Base-by-base conservation (phyloP, 2,329 filamentous ascomycete species). In the Colletotrichum sojae region DNA sequence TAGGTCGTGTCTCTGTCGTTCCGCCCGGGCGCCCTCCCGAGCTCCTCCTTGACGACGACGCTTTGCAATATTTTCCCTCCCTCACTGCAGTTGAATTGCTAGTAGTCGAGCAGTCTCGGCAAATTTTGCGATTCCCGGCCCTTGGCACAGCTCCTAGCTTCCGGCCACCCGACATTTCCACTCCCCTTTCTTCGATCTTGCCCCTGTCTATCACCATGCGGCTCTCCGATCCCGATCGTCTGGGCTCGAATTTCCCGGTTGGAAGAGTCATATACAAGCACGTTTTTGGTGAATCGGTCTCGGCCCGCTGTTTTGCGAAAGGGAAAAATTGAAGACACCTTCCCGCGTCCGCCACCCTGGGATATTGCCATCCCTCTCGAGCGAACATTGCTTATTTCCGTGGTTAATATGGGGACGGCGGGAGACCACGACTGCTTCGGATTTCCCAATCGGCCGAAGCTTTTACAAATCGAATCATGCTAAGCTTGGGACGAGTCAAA, bases 151-250 rank as follows among this genome's bases (percentile, higher is more conserved):
- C 36, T 52, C 45, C 31, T 40, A 49, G 16, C 18, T 48, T n/a
- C 6, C 13, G 10, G 3, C n/a, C 36, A 20, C 62, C 49, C 43
- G 51, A 25, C 2, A 13, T 15, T 46, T 8, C 16, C 25, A n/a
- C 13, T 5, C 36, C 53, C 36, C 55, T 10, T n/a, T 39, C 39
- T 15, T 40, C 49, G 40, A 49, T 55, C 15, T 65, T 65, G 54
- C 53, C 66, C 61, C 66, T 68, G 66, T 59, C 66, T 49, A 68
- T 65, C 66, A 59, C 53, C 54, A n/a, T 51, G 39, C 40, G 54
- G 54, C 53, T 68, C 48, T 43, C 27, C 39, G 16, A 54, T 64
- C 46, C 40, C 43, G 61, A 51, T 59, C 15, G 31, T 25, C 2
- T 54, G 51, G 40, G 40, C 18, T 5, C 20, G n/a, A 31, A 8